Conservation (phyloP, 257 asterid genomes). For the Anisodus tanguticus region DNA sequence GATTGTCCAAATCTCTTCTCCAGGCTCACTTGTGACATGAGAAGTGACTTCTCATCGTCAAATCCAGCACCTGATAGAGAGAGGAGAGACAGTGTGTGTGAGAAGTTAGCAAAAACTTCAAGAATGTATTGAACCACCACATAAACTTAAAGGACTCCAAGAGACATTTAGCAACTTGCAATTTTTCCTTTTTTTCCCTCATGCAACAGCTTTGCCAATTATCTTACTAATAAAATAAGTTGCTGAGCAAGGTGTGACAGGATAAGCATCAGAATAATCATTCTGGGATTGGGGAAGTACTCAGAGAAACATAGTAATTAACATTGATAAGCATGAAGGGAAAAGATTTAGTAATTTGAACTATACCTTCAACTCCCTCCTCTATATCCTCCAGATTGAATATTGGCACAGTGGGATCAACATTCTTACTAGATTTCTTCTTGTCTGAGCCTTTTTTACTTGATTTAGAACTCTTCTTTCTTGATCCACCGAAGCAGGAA, state of each 20-base stretch:
- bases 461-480: slow-evolving; percentile 74
- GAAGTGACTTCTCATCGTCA: slow-evolving; percentile 89
- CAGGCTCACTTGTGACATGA: slow-evolving; percentile 94
- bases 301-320: neutral
- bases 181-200: neutral
- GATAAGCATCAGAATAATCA: neutral
- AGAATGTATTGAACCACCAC: slow-evolving; percentile 8
- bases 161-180: neutral
- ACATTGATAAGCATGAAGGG: neutral
- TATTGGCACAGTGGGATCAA: slow-evolving; percentile 93
- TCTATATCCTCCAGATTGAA: slow-evolving; percentile 97
- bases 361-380: slow-evolving; percentile 95
- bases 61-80: slow-evolving; percentile 77
- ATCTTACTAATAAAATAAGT: neutral
- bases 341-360: slow-evolving; percentile 29
- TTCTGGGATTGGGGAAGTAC: neutral
- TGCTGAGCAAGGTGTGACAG: neutral
- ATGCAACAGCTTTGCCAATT: slow-evolving; percentile 20
- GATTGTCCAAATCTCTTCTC: slow-evolving; percentile 98
- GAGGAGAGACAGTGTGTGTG: neutral
- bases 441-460: slow-evolving; percentile 86
- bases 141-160: neutral
- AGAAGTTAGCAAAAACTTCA: slow-evolving; percentile 8
- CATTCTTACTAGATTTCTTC: slow-evolving; percentile 87
- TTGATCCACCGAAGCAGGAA: slow-evolving; percentile 76